Percentiles rank a stretch among this genome's conserved stretches.
These are phyloP conservation scores for Aspergillus jensenii DNA, from an alignment of 2,329 filamentous ascomycete genomes.

Conservation along the genomic window DNA sequence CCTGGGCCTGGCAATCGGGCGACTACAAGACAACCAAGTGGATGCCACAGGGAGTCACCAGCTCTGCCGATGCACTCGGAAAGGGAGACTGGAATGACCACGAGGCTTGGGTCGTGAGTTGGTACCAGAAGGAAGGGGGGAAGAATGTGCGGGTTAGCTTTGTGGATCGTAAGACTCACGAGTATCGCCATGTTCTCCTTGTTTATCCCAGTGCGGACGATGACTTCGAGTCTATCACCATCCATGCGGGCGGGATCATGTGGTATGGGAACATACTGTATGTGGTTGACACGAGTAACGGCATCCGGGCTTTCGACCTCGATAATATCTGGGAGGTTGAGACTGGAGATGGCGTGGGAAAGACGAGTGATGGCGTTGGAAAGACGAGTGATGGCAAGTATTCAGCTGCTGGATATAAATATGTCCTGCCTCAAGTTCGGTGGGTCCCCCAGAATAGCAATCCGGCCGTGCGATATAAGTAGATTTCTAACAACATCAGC, in stretches of 20 bases:
- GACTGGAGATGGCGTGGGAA: slow-evolving; percentile 32
- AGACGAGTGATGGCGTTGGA: slow-evolving; percentile 35
- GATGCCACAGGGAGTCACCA: slow-evolving; percentile 38
- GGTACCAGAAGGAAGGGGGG: slow-evolving; percentile 31
- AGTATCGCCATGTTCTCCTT: slow-evolving; percentile 36
- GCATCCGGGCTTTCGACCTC: slow-evolving; percentile 39
- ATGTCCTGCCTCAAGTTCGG: slow-evolving; percentile 36
- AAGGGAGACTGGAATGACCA: slow-evolving; percentile 34
- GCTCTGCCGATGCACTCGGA: slow-evolving; percentile 32
- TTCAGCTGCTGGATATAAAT: slow-evolving; percentile 33
- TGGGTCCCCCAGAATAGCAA: slow-evolving; percentile 10
- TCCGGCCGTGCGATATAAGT: too few relatives aligned
- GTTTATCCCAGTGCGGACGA: slow-evolving; percentile 37
- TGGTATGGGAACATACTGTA: slow-evolving; percentile 39
- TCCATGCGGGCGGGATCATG: slow-evolving; percentile 39
- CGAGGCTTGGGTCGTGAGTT: slow-evolving; percentile 36
- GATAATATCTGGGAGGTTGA: slow-evolving; percentile 38
- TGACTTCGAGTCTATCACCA: slow-evolving; percentile 31
- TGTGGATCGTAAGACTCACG: slow-evolving; percentile 28
- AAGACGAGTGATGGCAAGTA: slow-evolving; percentile 28
- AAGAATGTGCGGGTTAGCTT: slow-evolving; percentile 32
- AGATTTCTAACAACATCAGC: too few relatives aligned
- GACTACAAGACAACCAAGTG: slow-evolving; percentile 35
- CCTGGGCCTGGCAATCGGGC: slow-evolving; percentile 25
- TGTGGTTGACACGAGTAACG: slow-evolving; percentile 36